Evolutionary conservation across 2,329 filamentous ascomycete species (phyloP), one percentile per base, ranked within the genome.

Genomic region (Sclerotinia subarctica): DNA sequence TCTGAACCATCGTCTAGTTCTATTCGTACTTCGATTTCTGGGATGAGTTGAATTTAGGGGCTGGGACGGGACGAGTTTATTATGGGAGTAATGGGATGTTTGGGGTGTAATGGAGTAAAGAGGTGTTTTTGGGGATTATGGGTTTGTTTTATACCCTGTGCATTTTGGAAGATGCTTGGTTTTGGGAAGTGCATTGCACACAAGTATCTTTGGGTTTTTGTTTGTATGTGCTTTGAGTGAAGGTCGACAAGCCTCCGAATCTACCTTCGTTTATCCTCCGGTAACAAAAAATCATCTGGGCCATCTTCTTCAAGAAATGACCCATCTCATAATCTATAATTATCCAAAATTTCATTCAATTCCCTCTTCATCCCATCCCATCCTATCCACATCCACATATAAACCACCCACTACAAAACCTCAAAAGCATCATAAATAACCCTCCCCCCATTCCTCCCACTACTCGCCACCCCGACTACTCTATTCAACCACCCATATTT

Each of bases 401-500:
- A 35, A 6, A 35, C 32, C 32, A 4, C 5, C 32, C 21, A 29
- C 10, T 38, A 51, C 29, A 69, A 63, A 46, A 71, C 67, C 47
- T 68, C 60, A 66, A 62, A 72, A 49, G 67, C 70, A 70, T 68
- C 68, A 71, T 68, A 69, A 63, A 71, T 70, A 32, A 69, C 66
- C 32, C 46, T 68, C 7, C 13, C 44, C 24, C 65, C 54, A 60
- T 70, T 67, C 38, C 71, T 67, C 32, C 64, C 67, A n/a, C 38
- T 56, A 64, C 68, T 71, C n/a, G 49, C 68, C 59, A 70, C 32
- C n/a, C 58, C 53, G n/a, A 68, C 62, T 35, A 68, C 56, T 8
- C 62, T 60, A 68, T 71, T 78, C 29, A 77, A 66, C 74, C 75
- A 76, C 32, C 69, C 70, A 57, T 77, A 78, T 63, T 73, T 69